Evolutionary conservation across 805 yeast genomes (phyloP), one percentile per base, ranked within the genome.

Genomic region (Citeromyces nyonsensis): DNA sequence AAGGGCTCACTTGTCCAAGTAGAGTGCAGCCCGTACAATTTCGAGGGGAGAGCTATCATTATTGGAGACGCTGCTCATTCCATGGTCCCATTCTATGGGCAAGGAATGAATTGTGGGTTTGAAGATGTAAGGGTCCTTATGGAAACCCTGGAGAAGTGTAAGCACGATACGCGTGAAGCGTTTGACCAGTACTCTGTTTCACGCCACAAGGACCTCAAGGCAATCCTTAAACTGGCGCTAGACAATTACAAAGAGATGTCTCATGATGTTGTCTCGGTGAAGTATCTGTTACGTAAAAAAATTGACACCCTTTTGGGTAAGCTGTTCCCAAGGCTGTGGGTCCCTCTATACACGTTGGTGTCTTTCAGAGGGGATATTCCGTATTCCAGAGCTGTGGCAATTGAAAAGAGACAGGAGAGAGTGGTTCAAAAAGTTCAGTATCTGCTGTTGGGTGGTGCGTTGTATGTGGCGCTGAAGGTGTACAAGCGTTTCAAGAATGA

Each of bases 1-100:
- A 62, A 75, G 33, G 91, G 94, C 3, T 61, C 85, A n/a, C 60
- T 86, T 29, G 63, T 85, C 57, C 83, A 81, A 38, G 66, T 81
- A 6, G 66, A 65, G 30, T 76, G 82, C 42, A 56, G 56, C 32
- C 84, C 88, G 2, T 86, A 83, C 54, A 70, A 82, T 46, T 64
- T 60, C 30, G 51, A 61, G 28, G 80, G 73, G 30, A 66, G 68
- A 36, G 74, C 74, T 10, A 56, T 86, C 7, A 55, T 86, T 9
- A 55, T 86, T 20, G 96, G 96, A 5, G 96, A 86, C 51, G 94
- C 96, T 1, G 94, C 96, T 0, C 96, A 86, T 54, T 73, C 91
- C 20, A 86, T 85, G 95, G 96, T 86, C 5, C 96, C 96, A n/a
- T 86, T 86, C 51, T 86, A 85, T 48, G 96, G 96, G 7, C 96